Evolutionary conservation across 768 basidiomycete genomes (phyloP).

Genomic region (Strobilomyces confusus): DNA sequence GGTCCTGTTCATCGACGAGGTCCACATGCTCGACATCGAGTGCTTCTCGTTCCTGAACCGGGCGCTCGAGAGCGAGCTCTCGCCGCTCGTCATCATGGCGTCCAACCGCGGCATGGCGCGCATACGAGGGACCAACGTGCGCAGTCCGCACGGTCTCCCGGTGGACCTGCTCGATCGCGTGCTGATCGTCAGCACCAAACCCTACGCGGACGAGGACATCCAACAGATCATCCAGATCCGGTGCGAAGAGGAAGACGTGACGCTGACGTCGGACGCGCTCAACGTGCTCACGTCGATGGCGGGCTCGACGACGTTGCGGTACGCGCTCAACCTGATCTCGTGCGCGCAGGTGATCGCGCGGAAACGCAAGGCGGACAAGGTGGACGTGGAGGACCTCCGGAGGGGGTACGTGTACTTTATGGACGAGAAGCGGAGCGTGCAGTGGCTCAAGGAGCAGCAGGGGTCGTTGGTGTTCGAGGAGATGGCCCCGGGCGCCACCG

Average conservation of each 20-base stretch:
- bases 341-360: constrained; percentile 83
- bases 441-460: constrained; percentile 86
- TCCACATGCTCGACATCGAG: constrained; percentile 99
- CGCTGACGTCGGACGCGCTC: constrained; percentile 66
- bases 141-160: constrained; percentile 92
- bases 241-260: constrained; percentile 92
- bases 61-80: constrained; percentile 88
- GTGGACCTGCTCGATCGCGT: constrained; percentile 93
- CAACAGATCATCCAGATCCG: constrained; percentile 91
- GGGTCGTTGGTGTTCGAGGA: constrained; percentile 74
- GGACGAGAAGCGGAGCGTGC: constrained; percentile 89
- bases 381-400: constrained; percentile 82
- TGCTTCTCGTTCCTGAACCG: constrained; percentile 99
- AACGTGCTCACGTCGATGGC: constrained; percentile 89
- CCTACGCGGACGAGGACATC: constrained; percentile 80
- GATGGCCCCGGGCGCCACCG: constrained; percentile 30
- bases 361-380: constrained; percentile 74
- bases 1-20: constrained; percentile 99
- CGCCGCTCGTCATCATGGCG: constrained; percentile 97
- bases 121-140: constrained; percentile 93
- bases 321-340: constrained; percentile 92
- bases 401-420: constrained; percentile 87
- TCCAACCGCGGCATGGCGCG: constrained; percentile 93
- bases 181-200: constrained; percentile 90
- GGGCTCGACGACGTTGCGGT: constrained; percentile 83